These are phyloP conservation scores for Cryptomeria japonica DNA, from an alignment of 75 land plant genomes.

Conservation along the genomic window DNA sequence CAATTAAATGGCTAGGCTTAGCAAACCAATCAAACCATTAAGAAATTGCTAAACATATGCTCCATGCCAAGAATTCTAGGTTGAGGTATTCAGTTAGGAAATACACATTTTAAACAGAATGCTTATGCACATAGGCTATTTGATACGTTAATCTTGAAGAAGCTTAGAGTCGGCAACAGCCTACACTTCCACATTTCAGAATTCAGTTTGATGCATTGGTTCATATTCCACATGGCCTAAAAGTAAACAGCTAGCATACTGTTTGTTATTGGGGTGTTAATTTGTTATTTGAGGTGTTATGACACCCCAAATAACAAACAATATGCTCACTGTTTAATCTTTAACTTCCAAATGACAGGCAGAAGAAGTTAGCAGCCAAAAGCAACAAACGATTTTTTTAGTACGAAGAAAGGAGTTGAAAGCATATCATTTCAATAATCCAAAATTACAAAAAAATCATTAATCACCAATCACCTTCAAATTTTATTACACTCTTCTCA, in stretches of 20 bases:
- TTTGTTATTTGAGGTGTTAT: too few relatives aligned
- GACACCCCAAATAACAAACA: too few relatives aligned
- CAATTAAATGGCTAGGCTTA: neutral
- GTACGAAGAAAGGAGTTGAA: neutral
- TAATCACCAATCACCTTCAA: too few relatives aligned
- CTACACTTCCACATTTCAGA: neutral
- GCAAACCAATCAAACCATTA: neutral
- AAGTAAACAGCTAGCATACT: too few relatives aligned
- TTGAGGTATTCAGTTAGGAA: neutral
- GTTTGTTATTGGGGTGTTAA: too few relatives aligned
- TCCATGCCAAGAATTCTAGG: neutral
- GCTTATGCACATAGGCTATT: neutral
- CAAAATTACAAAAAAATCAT: neutral
- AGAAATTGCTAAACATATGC: neutral
- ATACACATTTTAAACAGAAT: neutral
- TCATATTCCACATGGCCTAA: neutral
- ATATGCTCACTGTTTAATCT: too few relatives aligned
- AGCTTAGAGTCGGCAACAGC: neutral
- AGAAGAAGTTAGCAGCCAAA: neutral
- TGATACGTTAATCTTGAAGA: neutral
- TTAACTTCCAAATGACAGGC: neutral
- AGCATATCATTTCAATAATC: neutral
- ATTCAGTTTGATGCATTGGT: neutral
- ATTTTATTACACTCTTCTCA: too few relatives aligned
- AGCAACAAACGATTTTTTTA: neutral